These are phyloP conservation scores for Fagopyrum homotropicum DNA, from an alignment of 148 eudicot genomes.

Conservation along the genomic window DNA sequence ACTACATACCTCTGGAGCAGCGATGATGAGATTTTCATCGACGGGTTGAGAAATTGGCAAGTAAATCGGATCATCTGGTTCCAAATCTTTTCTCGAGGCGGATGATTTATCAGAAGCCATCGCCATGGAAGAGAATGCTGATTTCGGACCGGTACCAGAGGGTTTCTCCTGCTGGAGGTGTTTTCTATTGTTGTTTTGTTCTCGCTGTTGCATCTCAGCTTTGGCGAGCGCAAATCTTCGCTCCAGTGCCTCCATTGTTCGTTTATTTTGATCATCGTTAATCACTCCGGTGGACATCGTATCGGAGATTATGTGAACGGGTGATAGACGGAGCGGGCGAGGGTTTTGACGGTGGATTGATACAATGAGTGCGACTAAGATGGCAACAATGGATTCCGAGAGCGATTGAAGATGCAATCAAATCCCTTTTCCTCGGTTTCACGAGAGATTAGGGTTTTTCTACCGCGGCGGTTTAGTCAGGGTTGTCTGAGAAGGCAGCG, in stretches of 20 bases:
- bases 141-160: neutral
- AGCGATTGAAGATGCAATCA: too few species aligned
- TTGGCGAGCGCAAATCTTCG: conserved; percentile 58
- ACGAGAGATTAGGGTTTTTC: too few species aligned
- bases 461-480: neutral
- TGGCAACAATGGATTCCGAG: neutral
- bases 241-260: conserved; percentile 59
- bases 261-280: conserved; percentile 39
- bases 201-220: conserved; percentile 40
- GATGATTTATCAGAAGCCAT: neutral
- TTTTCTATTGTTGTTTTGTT: conserved; percentile 35
- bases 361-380: neutral
- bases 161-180: conserved; percentile 18
- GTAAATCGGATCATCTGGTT: conserved; percentile 52
- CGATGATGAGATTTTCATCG: conserved; percentile 48
- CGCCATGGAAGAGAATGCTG: neutral
- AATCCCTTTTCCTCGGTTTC: too few species aligned
- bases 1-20: conserved; percentile 32
- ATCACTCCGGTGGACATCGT: conserved; percentile 26
- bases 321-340: neutral
- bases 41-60: conserved; percentile 54
- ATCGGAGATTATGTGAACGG: neutral
- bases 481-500: neutral
- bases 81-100: conserved; percentile 32
- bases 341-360: neutral